Evolutionary conservation across 2,329 filamentous ascomycete genomes (phyloP), one percentile per base, ranked within the genome.

Genomic region (Teratosphaeria nubilosa): DNA sequence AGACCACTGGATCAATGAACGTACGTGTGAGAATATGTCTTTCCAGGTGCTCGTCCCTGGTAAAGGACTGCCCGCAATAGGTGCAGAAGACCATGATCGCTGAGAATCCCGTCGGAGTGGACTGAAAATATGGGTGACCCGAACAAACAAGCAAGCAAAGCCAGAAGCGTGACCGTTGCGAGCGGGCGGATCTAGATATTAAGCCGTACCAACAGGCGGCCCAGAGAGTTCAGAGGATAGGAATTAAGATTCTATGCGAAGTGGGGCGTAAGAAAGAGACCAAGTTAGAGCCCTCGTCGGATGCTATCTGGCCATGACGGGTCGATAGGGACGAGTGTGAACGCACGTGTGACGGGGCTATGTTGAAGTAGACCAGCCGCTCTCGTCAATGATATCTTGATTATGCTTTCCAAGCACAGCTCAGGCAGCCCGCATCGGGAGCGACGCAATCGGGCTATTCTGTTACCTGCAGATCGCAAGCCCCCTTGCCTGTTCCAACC

Each of bases 21-120:
- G 61, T 72, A 80, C 77, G 78, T 59, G 77, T 80, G 14, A 80
- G 72, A 58, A 80, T 79, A 61, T 80, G 78, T 60, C 78, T 70
- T 66, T 79, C 77, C 58, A 79, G 74, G 68, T 80, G 78, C 62
- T 80, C 78, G 64, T 79, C 78, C 64, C 78, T 70, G 51, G 77
- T 79, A 63, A 80, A 80, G 51, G 76, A 77, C 71, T 79, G 76
- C 31, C 78, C 78, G 64, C 78, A 80, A 61, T 80, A 80, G 56
- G 78, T 79, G 68, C 78, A 80, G 68, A 78, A 80, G 31, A 79
- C 77, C 77, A 80, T 79, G 53, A 62, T 75, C 62, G 56, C 57
- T 30, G 5, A n/a, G 10, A 20, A 31, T 22, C 22, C 25, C 25
- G 51, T 53, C 24, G 51, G 31, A 27, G 20, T 30, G 25, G 31